A percentile compares a stretch with the other conserved stretches of the same genome.
Conservation (phyloP, 257 asterid genomes). For the Craterostigma plantagineum region DNA sequence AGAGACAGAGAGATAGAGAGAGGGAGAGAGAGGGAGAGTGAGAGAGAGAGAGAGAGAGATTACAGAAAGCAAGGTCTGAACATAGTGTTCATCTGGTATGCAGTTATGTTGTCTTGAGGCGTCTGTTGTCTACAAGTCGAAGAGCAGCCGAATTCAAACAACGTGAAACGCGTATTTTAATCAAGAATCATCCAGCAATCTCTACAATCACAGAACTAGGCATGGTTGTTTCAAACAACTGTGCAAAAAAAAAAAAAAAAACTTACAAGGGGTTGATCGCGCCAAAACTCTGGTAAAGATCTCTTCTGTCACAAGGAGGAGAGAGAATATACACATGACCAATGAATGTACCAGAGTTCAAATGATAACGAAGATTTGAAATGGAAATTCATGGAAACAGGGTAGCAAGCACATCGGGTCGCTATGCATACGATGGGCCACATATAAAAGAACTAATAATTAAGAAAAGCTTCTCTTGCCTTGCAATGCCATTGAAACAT, state of each 20-base stretch:
- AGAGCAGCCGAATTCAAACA: neutral
- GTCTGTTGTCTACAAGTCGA: slow-evolving; percentile 53
- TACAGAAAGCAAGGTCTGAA: slow-evolving; percentile 83
- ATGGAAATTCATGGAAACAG: neutral
- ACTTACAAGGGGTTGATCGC: slow-evolving; percentile 74
- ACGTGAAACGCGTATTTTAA: neutral
- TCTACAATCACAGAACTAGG: too few relatives aligned
- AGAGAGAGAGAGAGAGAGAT: slow-evolving; percentile 12
- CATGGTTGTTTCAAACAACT: slow-evolving; percentile 2
- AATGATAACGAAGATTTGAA: neutral
- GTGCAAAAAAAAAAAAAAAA: slow-evolving; percentile 4
- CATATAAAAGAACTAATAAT: neutral
- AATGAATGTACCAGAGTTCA: too few relatives aligned
- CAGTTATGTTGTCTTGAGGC: slow-evolving; percentile 77
- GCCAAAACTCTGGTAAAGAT: slow-evolving; percentile 96
- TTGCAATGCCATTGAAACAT: slow-evolving; percentile 77
- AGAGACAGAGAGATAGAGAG: too few relatives aligned
- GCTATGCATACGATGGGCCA: too few relatives aligned
- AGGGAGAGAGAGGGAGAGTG: too few relatives aligned
- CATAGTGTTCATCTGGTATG: slow-evolving; percentile 97
- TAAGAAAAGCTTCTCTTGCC: slow-evolving; percentile 35
- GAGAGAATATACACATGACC: too few relatives aligned
- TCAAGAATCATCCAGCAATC: neutral
- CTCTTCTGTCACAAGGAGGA: slow-evolving; percentile 44
- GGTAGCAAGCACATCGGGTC: too few relatives aligned